phyloP scores from a whole-genome alignment of 2,329 filamentous ascomycete genomes.

The Aspergillus sp. region DNA sequence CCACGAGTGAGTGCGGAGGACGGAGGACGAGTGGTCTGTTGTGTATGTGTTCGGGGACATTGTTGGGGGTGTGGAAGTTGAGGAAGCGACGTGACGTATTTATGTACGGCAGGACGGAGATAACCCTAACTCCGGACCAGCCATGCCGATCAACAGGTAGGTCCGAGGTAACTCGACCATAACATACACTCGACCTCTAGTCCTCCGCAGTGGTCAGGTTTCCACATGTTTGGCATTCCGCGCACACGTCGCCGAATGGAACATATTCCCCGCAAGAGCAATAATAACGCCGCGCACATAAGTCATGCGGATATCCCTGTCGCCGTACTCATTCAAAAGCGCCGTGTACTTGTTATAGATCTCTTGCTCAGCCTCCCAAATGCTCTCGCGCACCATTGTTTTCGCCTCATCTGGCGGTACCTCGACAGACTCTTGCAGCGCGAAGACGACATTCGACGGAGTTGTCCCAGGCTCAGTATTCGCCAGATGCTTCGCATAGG shows the following conservation, averaged over 20 bases:
- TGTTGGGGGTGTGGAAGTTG: background rate
- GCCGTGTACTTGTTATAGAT: constrained; percentile 6
- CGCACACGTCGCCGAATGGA: constrained; percentile 8
- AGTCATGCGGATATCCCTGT: background rate
- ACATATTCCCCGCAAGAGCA: constrained; percentile 8
- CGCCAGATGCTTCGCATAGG: constrained; percentile 8
- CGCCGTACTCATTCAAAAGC: background rate
- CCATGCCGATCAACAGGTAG: no score
- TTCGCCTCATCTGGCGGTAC: constrained; percentile 2
- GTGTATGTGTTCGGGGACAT: constrained; percentile 22
- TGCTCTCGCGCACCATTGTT: constrained; percentile 1
- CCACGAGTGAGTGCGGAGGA: constrained; percentile 28
- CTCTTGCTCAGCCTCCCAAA: constrained; percentile 6
- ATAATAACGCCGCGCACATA: constrained; percentile 5
- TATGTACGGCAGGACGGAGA: background rate
- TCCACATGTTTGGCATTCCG: constrained; percentile 5
- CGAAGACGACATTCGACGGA: constrained; percentile 7
- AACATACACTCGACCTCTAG: no score
- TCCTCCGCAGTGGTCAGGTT: no score
- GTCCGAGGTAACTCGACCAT: no score
- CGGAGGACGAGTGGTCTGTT: constrained; percentile 29
- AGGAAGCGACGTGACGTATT: background rate
- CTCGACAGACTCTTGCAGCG: constrained; percentile 4
- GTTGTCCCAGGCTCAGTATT: constrained; percentile 1
- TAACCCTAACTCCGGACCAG: background rate